Evolutionary conservation across 805 yeast genomes (phyloP).

Genomic region (Hanseniaspora singularis): DNA sequence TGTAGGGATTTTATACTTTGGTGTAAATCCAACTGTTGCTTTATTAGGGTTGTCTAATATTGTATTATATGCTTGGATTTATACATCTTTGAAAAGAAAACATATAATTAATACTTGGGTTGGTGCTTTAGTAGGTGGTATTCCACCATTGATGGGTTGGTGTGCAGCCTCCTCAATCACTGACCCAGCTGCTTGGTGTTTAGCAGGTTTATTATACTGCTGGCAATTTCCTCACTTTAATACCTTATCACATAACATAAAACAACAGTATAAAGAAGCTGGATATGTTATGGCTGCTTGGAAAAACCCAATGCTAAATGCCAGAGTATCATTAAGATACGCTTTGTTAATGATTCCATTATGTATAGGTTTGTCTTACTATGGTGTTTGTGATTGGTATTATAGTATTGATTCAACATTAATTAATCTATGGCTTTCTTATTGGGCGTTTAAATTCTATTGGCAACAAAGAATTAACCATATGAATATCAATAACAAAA

Average conservation of each 20-base stretch:
- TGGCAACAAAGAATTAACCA: slow-evolving; percentile 59
- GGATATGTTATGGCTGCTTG: slow-evolving; percentile 98
- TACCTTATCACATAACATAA: slow-evolving; percentile 75
- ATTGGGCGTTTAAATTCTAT: slow-evolving; percentile 75
- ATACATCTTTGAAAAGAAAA: slow-evolving; percentile 78
- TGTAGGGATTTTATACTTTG: slow-evolving; percentile 50
- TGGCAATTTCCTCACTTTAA: slow-evolving; percentile 99
- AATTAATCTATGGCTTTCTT: slow-evolving; percentile 76
- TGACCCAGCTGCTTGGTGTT: slow-evolving; percentile 91
- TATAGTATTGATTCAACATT: slow-evolving; percentile 72
- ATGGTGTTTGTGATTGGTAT: slow-evolving; percentile 66
- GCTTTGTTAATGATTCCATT: slow-evolving; percentile 89
- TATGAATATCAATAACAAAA: slow-evolving; percentile 25
- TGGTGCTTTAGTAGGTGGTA: slow-evolving; percentile 97
- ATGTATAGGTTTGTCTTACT: slow-evolving; percentile 71
- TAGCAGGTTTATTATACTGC: slow-evolving; percentile 79
- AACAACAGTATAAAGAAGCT: slow-evolving; percentile 77
- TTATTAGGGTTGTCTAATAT: slow-evolving; percentile 70
- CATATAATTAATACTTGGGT: slow-evolving; percentile 93
- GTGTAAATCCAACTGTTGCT: slow-evolving; percentile 82
- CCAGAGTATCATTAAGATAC: slow-evolving; percentile 84
- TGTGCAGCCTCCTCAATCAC: slow-evolving; percentile 70
- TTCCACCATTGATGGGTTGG: slow-evolving; percentile 99
- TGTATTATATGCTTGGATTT: slow-evolving; percentile 73
- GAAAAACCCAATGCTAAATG: slow-evolving; percentile 81